Evolutionary conservation across 2,329 filamentous ascomycete genomes (phyloP).

Genomic region (Arthrinium puccinioides): DNA sequence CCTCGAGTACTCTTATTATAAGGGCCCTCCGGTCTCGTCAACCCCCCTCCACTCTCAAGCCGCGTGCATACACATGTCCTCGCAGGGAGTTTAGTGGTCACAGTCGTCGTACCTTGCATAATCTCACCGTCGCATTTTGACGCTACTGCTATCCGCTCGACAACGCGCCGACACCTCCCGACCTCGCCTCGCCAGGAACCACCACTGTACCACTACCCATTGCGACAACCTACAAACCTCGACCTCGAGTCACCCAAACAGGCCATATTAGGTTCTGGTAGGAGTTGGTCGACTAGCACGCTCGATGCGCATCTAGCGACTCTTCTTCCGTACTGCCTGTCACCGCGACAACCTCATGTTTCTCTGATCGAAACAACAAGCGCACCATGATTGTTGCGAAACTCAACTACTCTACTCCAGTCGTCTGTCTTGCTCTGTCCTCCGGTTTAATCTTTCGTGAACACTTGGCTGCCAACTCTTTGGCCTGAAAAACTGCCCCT

Average conservation of each 20-base stretch:
- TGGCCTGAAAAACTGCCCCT: constrained; percentile 35
- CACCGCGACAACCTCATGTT: constrained; percentile 17
- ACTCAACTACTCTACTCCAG: constrained; percentile 42
- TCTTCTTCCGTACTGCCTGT: constrained; percentile 23
- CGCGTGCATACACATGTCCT: constrained; percentile 11
- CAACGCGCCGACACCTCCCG: constrained; percentile 2
- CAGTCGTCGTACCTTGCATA: constrained; percentile 26
- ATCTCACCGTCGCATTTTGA: constrained; percentile 8
- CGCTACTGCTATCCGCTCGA: not conserved
- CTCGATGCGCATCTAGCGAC: constrained; percentile 22
- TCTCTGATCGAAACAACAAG: constrained; percentile 20
- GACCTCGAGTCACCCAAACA: constrained; percentile 1
- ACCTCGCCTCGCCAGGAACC: constrained; percentile 3
- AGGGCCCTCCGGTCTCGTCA: constrained; percentile 9
- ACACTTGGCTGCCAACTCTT: constrained; percentile 35
- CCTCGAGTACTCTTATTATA: constrained; percentile 17
- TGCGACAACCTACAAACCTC: not conserved
- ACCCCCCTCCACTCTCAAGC: constrained; percentile 7
- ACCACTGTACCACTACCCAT: constrained; percentile 4
- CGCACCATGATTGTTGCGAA: constrained; percentile 53
- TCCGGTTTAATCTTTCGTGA: constrained; percentile 52
- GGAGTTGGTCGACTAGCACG: constrained; percentile 10
- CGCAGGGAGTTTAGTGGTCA: constrained; percentile 18
- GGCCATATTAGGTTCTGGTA: constrained; percentile 15
- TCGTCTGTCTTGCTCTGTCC: constrained; percentile 56